Base-by-base conservation (phyloP, 2,329 filamentous ascomycete genomes). In the Clarireedia paspali region DNA sequence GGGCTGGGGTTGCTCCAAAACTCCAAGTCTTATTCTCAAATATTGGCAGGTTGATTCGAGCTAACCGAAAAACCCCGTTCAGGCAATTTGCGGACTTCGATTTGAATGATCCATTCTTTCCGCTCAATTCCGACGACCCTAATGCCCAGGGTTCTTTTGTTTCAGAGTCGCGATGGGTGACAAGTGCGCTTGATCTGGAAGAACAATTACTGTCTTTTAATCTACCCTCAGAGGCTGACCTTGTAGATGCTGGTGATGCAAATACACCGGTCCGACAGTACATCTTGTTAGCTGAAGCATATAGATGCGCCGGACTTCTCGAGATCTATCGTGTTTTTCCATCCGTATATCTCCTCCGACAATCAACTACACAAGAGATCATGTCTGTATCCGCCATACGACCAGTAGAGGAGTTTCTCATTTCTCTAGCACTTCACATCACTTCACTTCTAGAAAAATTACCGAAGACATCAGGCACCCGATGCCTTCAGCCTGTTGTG, bases 241-340 rank as follows among this genome's bases (percentile, higher is more conserved):
- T 67, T 17, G 58, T 67, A 6, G 64, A 67, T 57, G 60, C 65
- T 5, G 65, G 65, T 6, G 65, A 67, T 44, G 60, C 63, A 24
- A 67, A 66, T 36, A 67, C 64, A 0, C 65, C 65, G 2, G 64
- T 67, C 2, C 57, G 66, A 17, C 65, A 67, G 48, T 67, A 67
- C 26, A 60, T 66, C n/a, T 44, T 63, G 3, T 60, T 67, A 2
- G 64, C 64, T n/a, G 65, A 67, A 59, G 58, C 60, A 12, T 67
- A 64, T 50, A 59, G 64, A 23, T 64, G 62, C 23, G 62, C 64
- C 7, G 65, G 62, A 2, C 57, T 66, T 1, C 53, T 67, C 2
- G 59, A 66, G 49, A 60, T 67, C 12, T 66, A 67, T 46, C 57
- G 64, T 1, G 50, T 67, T 2, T 66, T 67, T 15, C 64, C 64